phyloP scores from a whole-genome alignment of 1,284 basidiomycete species.

The Ceratobasidium sp. region DNA sequence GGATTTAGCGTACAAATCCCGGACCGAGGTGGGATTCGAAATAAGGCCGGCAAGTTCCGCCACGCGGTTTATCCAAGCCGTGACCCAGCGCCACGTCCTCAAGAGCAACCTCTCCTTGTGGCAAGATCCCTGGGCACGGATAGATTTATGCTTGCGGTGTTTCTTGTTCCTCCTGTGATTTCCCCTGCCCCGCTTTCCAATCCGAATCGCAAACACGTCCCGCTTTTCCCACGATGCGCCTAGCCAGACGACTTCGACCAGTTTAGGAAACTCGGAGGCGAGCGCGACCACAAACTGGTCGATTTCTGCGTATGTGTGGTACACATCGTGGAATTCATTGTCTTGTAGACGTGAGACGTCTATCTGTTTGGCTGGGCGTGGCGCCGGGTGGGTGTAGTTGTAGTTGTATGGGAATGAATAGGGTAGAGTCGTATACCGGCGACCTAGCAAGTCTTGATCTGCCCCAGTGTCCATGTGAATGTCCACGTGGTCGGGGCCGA shows the following conservation, averaged over 20 bases:
- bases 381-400: neutral
- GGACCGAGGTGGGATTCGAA: neutral
- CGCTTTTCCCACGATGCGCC: constrained; percentile 40
- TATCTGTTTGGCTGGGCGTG: constrained; percentile 10
- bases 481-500: constrained; percentile 37
- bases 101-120: neutral
- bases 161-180: constrained; percentile 42
- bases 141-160: constrained; percentile 18
- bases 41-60: neutral
- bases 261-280: constrained; percentile 31
- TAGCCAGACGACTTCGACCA: constrained; percentile 39
- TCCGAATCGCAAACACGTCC: constrained; percentile 39
- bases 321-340: constrained; percentile 36
- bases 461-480: constrained; percentile 34
- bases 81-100: neutral
- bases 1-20: neutral
- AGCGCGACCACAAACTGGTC: constrained; percentile 37
- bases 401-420: constrained; percentile 8
- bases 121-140: neutral
- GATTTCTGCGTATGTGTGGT: constrained; percentile 39
- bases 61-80: neutral
- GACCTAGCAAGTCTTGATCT: neutral
- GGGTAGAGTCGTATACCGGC: constrained; percentile 25
- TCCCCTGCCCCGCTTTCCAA: constrained; percentile 31
- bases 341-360: constrained; percentile 27